Percentiles rank a stretch among this genome's conserved stretches.
phyloP scores from a whole-genome alignment of 129 eudicot species.

The Rutidosis leptorrhynchoides region DNA sequence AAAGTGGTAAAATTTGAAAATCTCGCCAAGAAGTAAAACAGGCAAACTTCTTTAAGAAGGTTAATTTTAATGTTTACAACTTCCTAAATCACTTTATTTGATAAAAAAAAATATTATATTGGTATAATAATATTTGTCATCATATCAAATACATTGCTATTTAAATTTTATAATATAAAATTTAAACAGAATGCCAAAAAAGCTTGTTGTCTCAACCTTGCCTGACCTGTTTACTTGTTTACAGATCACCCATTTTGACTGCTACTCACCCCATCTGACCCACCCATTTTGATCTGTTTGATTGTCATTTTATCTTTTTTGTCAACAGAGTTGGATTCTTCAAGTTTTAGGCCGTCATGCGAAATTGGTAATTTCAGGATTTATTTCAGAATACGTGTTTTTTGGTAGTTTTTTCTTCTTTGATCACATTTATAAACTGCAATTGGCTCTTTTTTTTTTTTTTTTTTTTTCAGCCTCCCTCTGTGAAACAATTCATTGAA shows the following conservation, averaged over 20 bases:
- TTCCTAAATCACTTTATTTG: neutral
- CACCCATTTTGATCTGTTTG: neutral
- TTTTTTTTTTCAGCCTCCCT: constrained; percentile 65
- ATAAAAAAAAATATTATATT: neutral
- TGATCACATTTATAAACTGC: neutral
- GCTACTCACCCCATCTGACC: neutral
- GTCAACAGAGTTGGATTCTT: constrained; percentile 79
- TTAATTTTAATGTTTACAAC: neutral
- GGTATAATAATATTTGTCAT: neutral
- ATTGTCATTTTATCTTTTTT: constrained; percentile 22
- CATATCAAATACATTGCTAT: neutral
- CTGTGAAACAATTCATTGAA: constrained; percentile 78
- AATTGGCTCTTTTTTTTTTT: neutral
- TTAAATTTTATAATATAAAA: no score
- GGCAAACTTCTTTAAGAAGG: no score
- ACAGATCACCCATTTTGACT: neutral
- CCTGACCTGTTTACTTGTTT: neutral
- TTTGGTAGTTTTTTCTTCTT: neutral
- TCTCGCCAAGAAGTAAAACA: neutral
- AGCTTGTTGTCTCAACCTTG: neutral
- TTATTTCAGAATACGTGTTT: neutral
- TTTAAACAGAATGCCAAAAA: neutral
- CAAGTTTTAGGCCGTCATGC: constrained; percentile 95
- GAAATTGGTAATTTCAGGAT: constrained; percentile 64
- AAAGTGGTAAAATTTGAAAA: neutral